Conservation (phyloP, 2,329 filamentous ascomycete species). For the Ophiocordyceps camponoti-saundersi region DNA sequence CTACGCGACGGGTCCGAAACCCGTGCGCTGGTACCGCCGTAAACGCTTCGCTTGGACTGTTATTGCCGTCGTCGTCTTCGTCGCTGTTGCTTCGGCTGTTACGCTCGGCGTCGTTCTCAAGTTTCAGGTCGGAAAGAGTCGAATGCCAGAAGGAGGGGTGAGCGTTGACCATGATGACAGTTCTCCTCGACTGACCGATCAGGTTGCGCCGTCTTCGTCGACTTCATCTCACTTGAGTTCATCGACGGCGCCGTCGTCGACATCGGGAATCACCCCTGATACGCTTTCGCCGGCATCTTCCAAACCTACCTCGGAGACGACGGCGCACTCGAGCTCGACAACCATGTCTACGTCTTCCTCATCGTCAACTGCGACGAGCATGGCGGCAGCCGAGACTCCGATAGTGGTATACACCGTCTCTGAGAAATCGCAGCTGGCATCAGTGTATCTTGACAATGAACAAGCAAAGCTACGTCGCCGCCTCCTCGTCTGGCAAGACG, state of each 20-base stretch:
- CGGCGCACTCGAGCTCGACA: background rate
- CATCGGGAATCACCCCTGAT: background rate
- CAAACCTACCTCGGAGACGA: background rate
- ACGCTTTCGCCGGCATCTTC: background rate
- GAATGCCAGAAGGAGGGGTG: background rate
- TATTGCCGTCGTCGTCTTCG: background rate
- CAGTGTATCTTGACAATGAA: conserved; percentile 2
- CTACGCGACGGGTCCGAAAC: background rate
- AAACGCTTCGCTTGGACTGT: conserved; percentile 3
- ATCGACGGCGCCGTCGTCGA: background rate
- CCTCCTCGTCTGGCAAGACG: conserved; percentile 8
- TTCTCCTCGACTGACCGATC: background rate
- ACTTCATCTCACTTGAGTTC: background rate
- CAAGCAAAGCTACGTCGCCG: conserved; percentile 1
- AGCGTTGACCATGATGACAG: background rate
- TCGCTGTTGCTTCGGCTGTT: conserved; percentile 1
- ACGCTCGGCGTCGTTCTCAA: conserved; percentile 6
- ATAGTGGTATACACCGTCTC: conserved; percentile 3
- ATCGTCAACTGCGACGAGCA: background rate
- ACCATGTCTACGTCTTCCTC: background rate
- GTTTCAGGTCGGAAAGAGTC: background rate
- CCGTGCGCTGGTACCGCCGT: conserved; percentile 5
- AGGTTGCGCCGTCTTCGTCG: background rate
- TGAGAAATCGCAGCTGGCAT: conserved; percentile 5
- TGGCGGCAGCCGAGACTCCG: background rate